A percentile compares a stretch with the other conserved stretches of the same genome.
phyloP scores from a whole-genome alignment of 83 land plant genomes.

The Thuja plicata region DNA sequence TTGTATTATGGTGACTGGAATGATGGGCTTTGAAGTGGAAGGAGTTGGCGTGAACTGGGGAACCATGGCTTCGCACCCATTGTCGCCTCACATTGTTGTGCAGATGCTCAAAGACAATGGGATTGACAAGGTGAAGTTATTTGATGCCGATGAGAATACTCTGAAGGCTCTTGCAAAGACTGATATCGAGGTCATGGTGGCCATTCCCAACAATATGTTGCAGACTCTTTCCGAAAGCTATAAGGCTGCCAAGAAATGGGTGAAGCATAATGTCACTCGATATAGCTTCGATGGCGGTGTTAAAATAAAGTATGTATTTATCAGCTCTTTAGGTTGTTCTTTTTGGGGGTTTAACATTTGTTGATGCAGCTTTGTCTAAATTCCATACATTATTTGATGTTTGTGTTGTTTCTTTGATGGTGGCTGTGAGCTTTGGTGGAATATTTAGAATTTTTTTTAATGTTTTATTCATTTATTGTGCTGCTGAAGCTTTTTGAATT shows the following conservation, averaged over 20 bases:
- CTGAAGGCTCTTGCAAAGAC: conserved; percentile 39
- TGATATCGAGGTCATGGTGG: conserved; percentile 65
- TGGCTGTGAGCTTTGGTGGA: conserved; percentile 7
- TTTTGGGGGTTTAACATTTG: neutral
- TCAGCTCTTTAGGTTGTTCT: neutral
- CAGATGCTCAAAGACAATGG: conserved; percentile 52
- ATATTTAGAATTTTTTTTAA: conserved; percentile 6
- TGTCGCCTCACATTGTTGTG: conserved; percentile 40
- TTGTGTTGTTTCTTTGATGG: neutral
- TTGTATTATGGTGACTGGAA: neutral
- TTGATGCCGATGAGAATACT: conserved; percentile 43
- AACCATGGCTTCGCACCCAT: conserved; percentile 40
- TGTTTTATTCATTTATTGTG: conserved; percentile 6
- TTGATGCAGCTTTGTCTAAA: neutral
- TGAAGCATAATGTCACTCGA: conserved; percentile 58
- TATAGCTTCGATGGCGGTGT: conserved; percentile 46
- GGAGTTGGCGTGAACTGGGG: conserved; percentile 69
- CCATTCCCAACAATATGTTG: conserved; percentile 60
- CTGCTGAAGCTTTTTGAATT: neutral
- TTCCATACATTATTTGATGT: neutral
- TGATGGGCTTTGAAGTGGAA: neutral
- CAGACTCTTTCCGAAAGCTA: conserved; percentile 19
- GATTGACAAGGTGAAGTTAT: conserved; percentile 52
- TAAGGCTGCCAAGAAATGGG: conserved; percentile 53
- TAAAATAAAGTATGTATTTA: conserved; percentile 49